A percentile compares a stretch with the other conserved stretches of the same genome.
Conservation (phyloP, 495 filamentous ascomycete genomes). For the Penicillium canariense region DNA sequence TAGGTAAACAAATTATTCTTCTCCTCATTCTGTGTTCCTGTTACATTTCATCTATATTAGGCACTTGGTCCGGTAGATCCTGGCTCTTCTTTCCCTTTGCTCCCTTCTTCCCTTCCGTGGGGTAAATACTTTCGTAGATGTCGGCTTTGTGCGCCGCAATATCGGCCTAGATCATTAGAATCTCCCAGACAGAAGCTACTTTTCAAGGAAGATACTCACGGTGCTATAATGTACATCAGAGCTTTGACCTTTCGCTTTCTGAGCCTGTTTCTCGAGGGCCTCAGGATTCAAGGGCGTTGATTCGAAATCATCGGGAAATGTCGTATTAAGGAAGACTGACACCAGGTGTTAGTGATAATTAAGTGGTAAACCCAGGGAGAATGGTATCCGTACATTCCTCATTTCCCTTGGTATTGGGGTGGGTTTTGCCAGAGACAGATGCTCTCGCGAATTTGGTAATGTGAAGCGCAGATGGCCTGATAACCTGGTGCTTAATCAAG, state of each 20-base stretch:
- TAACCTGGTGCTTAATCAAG: constrained; percentile 14
- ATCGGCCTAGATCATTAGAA: constrained; percentile 12
- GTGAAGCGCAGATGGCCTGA: constrained; percentile 7
- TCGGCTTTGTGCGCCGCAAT: constrained; percentile 13
- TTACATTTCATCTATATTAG: constrained; percentile 17
- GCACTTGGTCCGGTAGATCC: constrained; percentile 9
- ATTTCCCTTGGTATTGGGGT: constrained; percentile 1
- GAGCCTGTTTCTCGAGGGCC: background rate
- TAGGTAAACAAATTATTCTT: background rate
- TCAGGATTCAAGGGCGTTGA: constrained; percentile 10
- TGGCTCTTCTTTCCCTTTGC: background rate
- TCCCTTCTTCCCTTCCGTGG: background rate
- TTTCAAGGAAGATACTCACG: background rate
- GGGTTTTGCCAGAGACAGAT: constrained; percentile 8
- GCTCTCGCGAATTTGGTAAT: constrained; percentile 6
- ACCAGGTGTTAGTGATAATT: background rate
- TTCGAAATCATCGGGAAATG: constrained; percentile 22
- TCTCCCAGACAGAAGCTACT: background rate
- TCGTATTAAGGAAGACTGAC: constrained; percentile 15
- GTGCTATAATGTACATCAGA: background rate
- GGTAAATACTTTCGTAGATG: constrained; percentile 18
- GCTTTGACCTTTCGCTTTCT: background rate
- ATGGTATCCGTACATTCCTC: constrained; percentile 14
- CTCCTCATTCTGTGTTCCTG: background rate
- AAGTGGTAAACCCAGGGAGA: too few species aligned